phyloP scores from a whole-genome alignment of 176 grass and related monocot species.

The Hyparrhenia diplandra region DNA sequence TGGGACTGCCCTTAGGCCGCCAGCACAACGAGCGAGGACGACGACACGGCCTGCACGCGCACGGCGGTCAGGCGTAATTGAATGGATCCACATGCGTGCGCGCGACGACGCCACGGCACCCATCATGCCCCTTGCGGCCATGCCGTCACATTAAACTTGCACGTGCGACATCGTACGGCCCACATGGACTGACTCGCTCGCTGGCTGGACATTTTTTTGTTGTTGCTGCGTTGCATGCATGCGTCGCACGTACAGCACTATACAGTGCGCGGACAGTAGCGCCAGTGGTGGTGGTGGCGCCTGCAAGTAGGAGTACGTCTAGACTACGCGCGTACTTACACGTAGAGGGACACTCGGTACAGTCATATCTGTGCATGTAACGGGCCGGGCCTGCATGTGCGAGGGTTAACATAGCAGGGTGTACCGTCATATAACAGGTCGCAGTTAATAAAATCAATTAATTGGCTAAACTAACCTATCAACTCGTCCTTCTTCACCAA shows the following conservation, averaged over 20 bases:
- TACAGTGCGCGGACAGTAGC: background rate
- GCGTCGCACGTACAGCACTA: background rate
- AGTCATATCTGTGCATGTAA: background rate
- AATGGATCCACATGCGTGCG: slow-evolving; percentile 26
- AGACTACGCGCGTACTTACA: background rate
- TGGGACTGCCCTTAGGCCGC: too few relatives aligned
- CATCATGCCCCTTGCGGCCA: background rate
- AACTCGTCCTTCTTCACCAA: too few relatives aligned
- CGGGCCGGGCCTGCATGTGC: slow-evolving; percentile 20
- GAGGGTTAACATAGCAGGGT: too few relatives aligned
- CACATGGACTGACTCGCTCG: background rate
- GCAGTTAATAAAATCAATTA: too few relatives aligned
- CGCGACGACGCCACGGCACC: background rate
- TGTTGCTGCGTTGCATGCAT: background rate
- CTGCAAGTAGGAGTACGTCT: background rate
- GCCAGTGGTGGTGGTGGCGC: too few relatives aligned
- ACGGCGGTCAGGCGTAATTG: background rate
- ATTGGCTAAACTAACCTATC: too few relatives aligned
- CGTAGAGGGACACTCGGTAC: slow-evolving; percentile 12
- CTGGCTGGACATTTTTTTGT: background rate
- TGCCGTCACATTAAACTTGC: slow-evolving; percentile 33
- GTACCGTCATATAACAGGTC: too few relatives aligned
- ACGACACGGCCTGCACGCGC: background rate
- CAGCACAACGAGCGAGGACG: background rate
- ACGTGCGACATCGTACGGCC: slow-evolving; percentile 45